phyloP scores from a whole-genome alignment of 495 filamentous ascomycete genomes.

The Hypoxylon fragiforme region DNA sequence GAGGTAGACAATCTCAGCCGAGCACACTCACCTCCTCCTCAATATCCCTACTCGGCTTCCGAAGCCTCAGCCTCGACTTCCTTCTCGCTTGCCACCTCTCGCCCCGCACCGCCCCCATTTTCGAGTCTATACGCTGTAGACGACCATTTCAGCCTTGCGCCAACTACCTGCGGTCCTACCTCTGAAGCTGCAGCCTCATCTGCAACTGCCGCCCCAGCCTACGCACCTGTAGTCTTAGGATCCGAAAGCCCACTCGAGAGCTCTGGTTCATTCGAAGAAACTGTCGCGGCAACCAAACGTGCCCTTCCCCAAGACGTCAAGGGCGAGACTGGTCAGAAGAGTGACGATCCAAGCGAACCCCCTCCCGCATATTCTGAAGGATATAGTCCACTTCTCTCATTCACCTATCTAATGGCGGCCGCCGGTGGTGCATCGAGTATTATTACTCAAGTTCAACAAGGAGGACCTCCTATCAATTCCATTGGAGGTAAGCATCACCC shows the following conservation, averaged over 20 bases:
- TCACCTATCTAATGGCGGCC: constrained; percentile 96
- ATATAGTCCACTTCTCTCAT: constrained; percentile 85
- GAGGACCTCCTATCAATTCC: constrained; percentile 83
- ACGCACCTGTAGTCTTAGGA: constrained; percentile 53
- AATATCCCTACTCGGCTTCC: constrained; percentile 56
- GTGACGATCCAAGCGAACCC: constrained; percentile 83
- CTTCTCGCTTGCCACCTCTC: constrained; percentile 28
- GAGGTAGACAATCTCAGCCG: constrained; percentile 45
- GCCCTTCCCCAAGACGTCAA: constrained; percentile 79
- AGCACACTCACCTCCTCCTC: constrained; percentile 60
- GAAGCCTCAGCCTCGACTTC: constrained; percentile 65
- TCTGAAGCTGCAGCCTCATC: constrained; percentile 59
- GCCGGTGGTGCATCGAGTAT: constrained; percentile 97
- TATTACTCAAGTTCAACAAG: constrained; percentile 96
- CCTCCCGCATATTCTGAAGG: constrained; percentile 97
- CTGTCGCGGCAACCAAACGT: constrained; percentile 80
- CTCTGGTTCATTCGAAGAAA: constrained; percentile 47
- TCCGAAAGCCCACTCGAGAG: constrained; percentile 44
- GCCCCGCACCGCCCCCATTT: constrained; percentile 47
- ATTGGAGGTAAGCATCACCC: constrained; percentile 76
- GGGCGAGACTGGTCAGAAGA: constrained; percentile 61
- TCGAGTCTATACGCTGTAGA: constrained; percentile 50
- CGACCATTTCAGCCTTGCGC: constrained; percentile 43
- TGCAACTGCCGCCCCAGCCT: constrained; percentile 62
- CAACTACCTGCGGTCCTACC: constrained; percentile 51